Percentiles rank a stretch among this genome's conserved stretches.
These are phyloP conservation scores for Tetrahymena malaccensis DNA, from an alignment of 73 alveolate species.

Conservation along the genomic window DNA sequence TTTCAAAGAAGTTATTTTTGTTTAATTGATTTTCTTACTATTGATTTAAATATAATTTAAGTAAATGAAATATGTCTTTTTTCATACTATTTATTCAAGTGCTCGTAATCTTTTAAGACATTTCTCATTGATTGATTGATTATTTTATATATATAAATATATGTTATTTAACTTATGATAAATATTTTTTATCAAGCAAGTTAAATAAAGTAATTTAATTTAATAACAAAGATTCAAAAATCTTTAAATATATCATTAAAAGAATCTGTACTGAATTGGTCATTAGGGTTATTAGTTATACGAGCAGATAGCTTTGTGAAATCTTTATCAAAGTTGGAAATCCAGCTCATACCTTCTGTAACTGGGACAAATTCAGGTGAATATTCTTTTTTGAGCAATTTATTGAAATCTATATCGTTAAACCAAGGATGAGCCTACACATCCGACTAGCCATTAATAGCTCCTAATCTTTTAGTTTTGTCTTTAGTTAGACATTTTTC, in stretches of 20 bases:
- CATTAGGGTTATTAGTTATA: background rate
- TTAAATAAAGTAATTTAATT: background rate
- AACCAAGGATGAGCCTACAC: constrained; percentile 78
- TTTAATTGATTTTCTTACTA: background rate
- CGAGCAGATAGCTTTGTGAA: background rate
- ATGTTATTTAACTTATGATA: background rate
- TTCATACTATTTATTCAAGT: too few relatives aligned
- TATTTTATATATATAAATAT: too few relatives aligned
- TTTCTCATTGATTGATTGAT: too few relatives aligned
- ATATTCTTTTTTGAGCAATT: background rate
- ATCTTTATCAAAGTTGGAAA: background rate
- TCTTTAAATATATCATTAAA: background rate
- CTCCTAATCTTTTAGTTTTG: constrained; percentile 78
- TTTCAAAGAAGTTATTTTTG: background rate
- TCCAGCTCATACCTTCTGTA: background rate
- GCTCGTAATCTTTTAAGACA: too few relatives aligned
- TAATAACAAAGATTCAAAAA: background rate
- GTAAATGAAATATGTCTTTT: background rate
- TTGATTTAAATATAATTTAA: background rate
- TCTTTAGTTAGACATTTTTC: constrained; percentile 57
- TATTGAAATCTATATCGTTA: constrained; percentile 48
- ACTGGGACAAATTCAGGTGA: background rate
- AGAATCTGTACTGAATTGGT: background rate
- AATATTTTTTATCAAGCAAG: background rate
- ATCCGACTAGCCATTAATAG: constrained; percentile 50